A percentile compares a stretch with the other conserved stretches of the same genome.
Evolutionary conservation across 805 yeast genomes (phyloP).

Genomic region (Barnettozyma wickerhamii): DNA sequence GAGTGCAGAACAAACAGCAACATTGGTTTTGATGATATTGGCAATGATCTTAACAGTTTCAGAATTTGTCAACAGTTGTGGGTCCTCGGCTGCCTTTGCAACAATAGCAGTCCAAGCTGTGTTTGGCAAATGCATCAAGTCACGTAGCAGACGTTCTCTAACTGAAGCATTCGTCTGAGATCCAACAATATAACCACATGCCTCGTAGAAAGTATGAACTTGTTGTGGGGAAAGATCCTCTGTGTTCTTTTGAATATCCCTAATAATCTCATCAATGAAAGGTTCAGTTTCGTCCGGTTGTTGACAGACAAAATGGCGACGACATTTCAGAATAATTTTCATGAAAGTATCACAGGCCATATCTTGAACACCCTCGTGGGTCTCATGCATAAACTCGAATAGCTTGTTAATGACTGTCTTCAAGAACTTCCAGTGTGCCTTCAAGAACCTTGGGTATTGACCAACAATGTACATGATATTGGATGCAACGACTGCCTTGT

Average conservation of each 20-base stretch:
- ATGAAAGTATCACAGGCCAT: slow-evolving; percentile 99
- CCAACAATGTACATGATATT: slow-evolving; percentile 99
- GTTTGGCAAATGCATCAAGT: slow-evolving; percentile 88
- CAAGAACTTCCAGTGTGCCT: slow-evolving; percentile 97
- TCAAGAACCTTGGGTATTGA: slow-evolving; percentile 94
- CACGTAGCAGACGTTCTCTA: slow-evolving; percentile 67
- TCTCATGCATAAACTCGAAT: slow-evolving; percentile 99
- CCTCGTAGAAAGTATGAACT: slow-evolving; percentile 95
- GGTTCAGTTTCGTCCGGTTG: slow-evolving; percentile 87
- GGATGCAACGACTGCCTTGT: slow-evolving; percentile 99
- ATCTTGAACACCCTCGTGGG: slow-evolving; percentile 99
- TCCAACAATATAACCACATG: slow-evolving; percentile 89
- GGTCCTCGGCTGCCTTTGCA: slow-evolving; percentile 78
- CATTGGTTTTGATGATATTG: slow-evolving; percentile 91
- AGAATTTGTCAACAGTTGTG: slow-evolving; percentile 66
- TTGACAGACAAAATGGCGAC: slow-evolving; percentile 86
- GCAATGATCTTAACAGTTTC: slow-evolving; percentile 92
- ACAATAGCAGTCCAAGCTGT: slow-evolving; percentile 92
- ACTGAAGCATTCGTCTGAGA: slow-evolving; percentile 72
- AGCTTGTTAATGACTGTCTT: slow-evolving; percentile 93
- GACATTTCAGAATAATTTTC: slow-evolving; percentile 92
- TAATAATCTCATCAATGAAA: slow-evolving; percentile 84
- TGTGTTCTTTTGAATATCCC: slow-evolving; percentile 78
- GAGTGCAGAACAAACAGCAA: slow-evolving; percentile 88
- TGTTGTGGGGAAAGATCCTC: slow-evolving; percentile 95